Conservation (phyloP, 164 flowering plant genomes). For the Echeveria elegans region DNA sequence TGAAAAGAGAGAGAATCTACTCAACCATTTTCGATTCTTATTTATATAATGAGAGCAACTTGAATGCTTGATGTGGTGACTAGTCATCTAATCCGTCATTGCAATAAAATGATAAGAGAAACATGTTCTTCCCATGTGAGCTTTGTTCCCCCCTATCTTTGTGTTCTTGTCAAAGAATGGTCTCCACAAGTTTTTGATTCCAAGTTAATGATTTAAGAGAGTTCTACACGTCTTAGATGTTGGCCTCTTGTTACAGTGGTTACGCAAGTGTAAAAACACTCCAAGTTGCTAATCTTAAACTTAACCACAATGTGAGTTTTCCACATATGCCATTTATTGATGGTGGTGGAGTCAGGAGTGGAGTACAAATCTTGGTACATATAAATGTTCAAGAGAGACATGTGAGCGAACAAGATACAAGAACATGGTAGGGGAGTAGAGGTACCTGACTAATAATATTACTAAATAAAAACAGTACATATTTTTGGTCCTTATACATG, state of each 20-base stretch:
- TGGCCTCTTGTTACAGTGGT: no score
- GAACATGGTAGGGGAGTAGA: neutral
- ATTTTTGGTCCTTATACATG: no score
- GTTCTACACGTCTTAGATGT: no score
- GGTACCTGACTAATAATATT: no score
- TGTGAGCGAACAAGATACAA: neutral
- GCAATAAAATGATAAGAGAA: neutral
- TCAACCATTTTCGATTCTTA: neutral
- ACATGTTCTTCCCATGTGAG: constrained; percentile 12
- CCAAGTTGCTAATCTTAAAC: no score
- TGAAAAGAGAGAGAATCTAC: no score
- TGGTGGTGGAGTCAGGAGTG: neutral
- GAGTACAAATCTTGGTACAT: neutral
- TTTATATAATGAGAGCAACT: neutral
- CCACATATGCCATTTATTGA: neutral
- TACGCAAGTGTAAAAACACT: no score
- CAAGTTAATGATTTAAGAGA: neutral
- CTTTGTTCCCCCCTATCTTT: neutral
- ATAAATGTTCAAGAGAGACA: neutral
- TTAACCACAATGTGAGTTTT: neutral
- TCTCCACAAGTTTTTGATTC: constrained; percentile 4
- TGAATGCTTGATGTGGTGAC: constrained; percentile 3
- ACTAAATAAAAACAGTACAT: no score
- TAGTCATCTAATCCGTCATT: neutral
- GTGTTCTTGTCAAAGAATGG: constrained; percentile 1